Conservation (phyloP, 441 rosid species). For the Bocquillonia castaneifolia region DNA sequence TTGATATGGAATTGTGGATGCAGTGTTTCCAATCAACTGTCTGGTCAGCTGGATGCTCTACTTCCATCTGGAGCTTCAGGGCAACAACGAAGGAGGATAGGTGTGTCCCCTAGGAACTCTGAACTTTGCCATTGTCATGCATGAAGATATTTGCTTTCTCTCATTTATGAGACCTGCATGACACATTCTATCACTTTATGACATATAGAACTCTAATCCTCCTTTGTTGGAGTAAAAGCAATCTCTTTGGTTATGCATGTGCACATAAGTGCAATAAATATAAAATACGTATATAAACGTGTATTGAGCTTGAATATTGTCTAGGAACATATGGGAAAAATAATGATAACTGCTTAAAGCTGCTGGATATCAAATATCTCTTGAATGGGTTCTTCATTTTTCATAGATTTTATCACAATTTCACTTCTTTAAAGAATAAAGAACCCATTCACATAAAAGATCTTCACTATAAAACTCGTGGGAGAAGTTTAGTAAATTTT, state of each 20-base stretch:
- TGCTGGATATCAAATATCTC: neutral
- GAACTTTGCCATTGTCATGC: neutral
- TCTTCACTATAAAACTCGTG: neutral
- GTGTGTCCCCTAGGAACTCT: conserved; percentile 36
- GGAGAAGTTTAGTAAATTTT: too few species aligned
- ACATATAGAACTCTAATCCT: neutral
- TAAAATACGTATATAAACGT: neutral
- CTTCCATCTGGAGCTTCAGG: conserved; percentile 73
- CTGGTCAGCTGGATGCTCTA: conserved; percentile 63
- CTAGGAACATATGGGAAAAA: too few species aligned
- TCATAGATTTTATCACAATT: too few species aligned
- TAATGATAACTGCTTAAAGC: neutral
- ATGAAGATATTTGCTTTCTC: conserved; percentile 8
- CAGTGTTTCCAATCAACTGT: conserved; percentile 54
- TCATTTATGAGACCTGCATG: neutral
- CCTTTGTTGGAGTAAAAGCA: neutral
- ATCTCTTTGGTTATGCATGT: neutral
- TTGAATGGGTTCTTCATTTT: too few species aligned
- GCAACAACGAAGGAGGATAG: conserved; percentile 76
- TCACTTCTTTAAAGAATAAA: too few species aligned
- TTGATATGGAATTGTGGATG: conserved; percentile 15
- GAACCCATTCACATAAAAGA: neutral
- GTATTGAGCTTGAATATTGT: neutral
- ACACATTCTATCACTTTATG: neutral
- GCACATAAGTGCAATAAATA: neutral